Conservation (phyloP, 2,329 filamentous ascomycete genomes). For the Pyrenochaeta sp. region DNA sequence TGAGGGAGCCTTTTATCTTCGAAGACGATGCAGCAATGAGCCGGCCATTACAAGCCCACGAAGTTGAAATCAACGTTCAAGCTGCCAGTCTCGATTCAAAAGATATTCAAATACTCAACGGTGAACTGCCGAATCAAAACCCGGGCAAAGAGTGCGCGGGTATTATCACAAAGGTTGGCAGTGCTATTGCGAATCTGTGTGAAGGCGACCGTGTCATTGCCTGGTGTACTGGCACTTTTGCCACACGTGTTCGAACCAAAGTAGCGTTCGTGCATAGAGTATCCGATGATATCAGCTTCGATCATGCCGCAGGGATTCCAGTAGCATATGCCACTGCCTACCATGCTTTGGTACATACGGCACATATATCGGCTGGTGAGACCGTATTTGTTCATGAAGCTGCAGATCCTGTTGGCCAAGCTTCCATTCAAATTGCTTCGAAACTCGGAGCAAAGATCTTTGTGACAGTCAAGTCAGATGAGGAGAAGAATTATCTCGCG, state of each 20-base stretch:
- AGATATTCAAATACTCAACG: conserved; percentile 25
- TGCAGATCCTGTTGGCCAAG: conserved; percentile 14
- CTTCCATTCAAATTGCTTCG: conserved; percentile 17
- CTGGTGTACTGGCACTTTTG: conserved; percentile 8
- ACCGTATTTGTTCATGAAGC: conserved; percentile 43
- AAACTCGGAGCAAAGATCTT: conserved; percentile 35
- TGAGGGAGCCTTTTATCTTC: conserved; percentile 2
- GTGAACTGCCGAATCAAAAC: conserved; percentile 28
- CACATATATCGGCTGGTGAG: conserved; percentile 13
- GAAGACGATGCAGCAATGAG: conserved; percentile 10
- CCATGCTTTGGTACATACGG: conserved; percentile 21
- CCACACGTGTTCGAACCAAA: conserved; percentile 8
- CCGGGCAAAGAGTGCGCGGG: conserved; percentile 30
- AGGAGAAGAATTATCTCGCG: conserved; percentile 16
- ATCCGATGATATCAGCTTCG: conserved; percentile 16
- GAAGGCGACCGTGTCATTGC: conserved; percentile 28
- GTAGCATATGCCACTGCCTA: conserved; percentile 24
- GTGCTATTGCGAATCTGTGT: conserved; percentile 11
- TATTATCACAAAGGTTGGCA: conserved; percentile 13
- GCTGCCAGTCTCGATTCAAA: conserved; percentile 18
- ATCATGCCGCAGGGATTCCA: conserved; percentile 27
- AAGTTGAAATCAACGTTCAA: conserved; percentile 46
- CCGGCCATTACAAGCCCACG: conserved; percentile 10
- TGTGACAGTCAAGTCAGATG: conserved; percentile 25
- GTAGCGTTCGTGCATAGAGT: conserved; percentile 12